Base-by-base conservation (phyloP, 495 filamentous ascomycete genomes). In the Hyaloscypha hepaticicola region DNA sequence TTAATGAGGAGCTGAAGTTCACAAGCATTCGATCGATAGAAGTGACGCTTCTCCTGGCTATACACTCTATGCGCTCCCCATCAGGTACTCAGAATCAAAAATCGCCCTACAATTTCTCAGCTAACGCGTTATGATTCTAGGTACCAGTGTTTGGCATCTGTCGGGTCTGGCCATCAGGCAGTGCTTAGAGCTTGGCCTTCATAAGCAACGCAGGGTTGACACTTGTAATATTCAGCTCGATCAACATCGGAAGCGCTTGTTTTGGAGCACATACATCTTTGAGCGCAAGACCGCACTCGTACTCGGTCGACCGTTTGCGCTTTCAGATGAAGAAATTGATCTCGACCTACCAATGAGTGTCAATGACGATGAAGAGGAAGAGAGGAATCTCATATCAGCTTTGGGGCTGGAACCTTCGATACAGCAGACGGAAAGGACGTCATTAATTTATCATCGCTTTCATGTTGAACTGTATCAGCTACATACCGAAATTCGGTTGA, bases 321-420 rank as follows among this genome's bases (percentile, higher is more conserved):
- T 50, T 50, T 50, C 48, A 21, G 48, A 50, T 50, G 48, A 50
- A 24, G 48, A 50, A 16, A 50, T 50, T 19, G 48, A 24, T 24
- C 48, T 50, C n/a, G 48, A 50, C n/a, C 22, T 50, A 50, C 48
- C 48, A 8, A 50, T 50, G 48, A 50, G 22, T 50, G 48, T 50
- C 3, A 16, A 50, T 50, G 48, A 50, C 3, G 48, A 50, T 50
- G 48, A 50, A 50, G 22, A 50, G 7, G 48, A 50, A 19, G 48
- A 50, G 48, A 5, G 48, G 16, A 50, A 50, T 50, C 48, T 50
- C 48, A 50, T 50, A 50, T n/a, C 48, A 11, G 48, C 48, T 16
- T 50, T 50, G 48, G 48, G 3, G 48, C 11, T 50, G 48, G 48
- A 50, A 50, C 19, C 22, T 0, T 50, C 48, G n/a, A 12, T 24